Evolutionary conservation across 176 grass and related monocot genomes (phyloP).

Genomic region (Oryza nivara): DNA sequence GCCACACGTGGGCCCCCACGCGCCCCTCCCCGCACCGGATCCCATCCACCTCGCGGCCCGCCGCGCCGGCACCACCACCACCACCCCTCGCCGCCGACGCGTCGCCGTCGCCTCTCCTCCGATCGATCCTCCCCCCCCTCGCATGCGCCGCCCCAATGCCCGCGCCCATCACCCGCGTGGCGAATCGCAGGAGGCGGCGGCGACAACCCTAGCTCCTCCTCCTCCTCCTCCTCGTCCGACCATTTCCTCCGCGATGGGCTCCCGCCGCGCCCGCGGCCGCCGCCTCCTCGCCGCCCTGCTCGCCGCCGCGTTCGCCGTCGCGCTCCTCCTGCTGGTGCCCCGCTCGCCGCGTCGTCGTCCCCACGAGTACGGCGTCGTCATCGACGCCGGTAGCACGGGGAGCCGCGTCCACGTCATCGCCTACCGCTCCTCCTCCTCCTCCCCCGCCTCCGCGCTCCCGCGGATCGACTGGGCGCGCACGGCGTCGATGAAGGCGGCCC

Average conservation of each 20-base stretch:
- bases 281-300: slow-evolving; percentile 36
- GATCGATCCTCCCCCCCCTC: not conserved
- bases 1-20: slow-evolving; percentile 18
- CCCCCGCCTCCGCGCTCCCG: not conserved
- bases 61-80: slow-evolving; percentile 23
- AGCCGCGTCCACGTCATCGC: slow-evolving; percentile 77
- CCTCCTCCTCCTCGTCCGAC: not conserved
- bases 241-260: slow-evolving; percentile 39
- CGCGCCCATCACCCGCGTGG: slow-evolving; percentile 30
- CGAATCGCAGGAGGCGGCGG: slow-evolving; percentile 7
- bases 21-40: slow-evolving; percentile 39
- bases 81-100: slow-evolving; percentile 39
- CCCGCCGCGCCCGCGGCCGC: slow-evolving; percentile 31
- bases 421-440: slow-evolving; percentile 19
- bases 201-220: slow-evolving; percentile 33
- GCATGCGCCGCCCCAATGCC: slow-evolving; percentile 64
- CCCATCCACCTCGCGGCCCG: slow-evolving; percentile 39
- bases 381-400: slow-evolving; percentile 85
- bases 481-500: slow-evolving; percentile 56
- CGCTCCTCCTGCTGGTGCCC: slow-evolving; percentile 36
- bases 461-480: slow-evolving; percentile 54
- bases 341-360: not conserved
- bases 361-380: slow-evolving; percentile 59
- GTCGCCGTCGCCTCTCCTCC: slow-evolving; percentile 20
- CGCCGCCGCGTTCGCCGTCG: not conserved